Evolutionary conservation across 1,284 basidiomycete species (phyloP).

Genomic region (Golubevia sp.): DNA sequence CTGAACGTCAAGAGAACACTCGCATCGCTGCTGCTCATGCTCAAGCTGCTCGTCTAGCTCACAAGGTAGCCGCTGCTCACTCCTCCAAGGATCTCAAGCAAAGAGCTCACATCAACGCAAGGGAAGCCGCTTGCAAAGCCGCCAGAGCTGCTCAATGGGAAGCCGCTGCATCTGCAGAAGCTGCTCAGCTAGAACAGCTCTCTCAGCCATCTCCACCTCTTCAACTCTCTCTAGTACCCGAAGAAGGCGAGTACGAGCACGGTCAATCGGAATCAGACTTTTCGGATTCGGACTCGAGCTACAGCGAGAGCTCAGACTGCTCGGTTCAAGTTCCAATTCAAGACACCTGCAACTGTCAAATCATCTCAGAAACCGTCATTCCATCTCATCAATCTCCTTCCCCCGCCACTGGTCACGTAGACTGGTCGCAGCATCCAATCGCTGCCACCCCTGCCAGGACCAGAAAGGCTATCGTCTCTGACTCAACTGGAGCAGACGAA

Average conservation of each 20-base stretch:
- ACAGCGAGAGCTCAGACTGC: not conserved
- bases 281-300: not conserved
- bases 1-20: constrained; percentile 5
- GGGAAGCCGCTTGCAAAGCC: not conserved
- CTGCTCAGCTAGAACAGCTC: not conserved
- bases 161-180: not conserved
- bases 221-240: not conserved
- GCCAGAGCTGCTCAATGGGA: not conserved
- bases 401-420: not conserved
- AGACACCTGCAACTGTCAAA: not conserved
- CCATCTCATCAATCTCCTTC: not conserved
- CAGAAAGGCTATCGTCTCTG: constrained; percentile 1
- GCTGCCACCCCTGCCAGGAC: not conserved
- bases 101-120: not conserved
- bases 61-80: too few species aligned
- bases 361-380: not conserved
- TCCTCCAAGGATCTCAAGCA: not conserved
- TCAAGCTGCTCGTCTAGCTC: not conserved
- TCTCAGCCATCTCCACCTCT: not conserved
- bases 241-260: not conserved
- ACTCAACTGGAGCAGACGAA: not conserved
- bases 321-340: not conserved
- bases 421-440: not conserved
- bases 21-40: constrained; percentile 4
- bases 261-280: constrained; percentile 2